Evolutionary conservation across 352 stramenopile genomes (phyloP), one percentile per base, ranked within the genome.

Genomic region (Aphanomyces astaci): DNA sequence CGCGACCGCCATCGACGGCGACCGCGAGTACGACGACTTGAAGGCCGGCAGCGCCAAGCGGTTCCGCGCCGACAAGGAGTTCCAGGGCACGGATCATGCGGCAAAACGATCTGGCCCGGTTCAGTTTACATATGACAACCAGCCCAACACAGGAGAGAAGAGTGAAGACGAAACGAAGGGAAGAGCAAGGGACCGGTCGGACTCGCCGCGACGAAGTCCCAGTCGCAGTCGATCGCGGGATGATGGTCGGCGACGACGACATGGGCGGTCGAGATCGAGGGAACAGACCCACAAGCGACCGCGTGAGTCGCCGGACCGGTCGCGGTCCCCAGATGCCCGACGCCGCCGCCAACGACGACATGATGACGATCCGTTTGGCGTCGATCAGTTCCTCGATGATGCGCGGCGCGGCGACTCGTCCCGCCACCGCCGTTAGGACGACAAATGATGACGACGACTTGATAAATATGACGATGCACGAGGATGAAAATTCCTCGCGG

Each of bases 1-100:
- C 63, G 87, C 92, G 74, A 89, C 89, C 4, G 89, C 95, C 63
- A 84, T 88, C 0, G 81, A 78, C 62, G 83, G 84, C 5, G 88
- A 96, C 62, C 83, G 87, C 57, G 87, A 98, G 65, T 96, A 96
- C 52, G 86, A 96, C 32, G 89, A 97, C 27, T 78, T 99, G n/a
- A 96, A 89, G 73, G 73, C 72, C 11, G 77, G 77, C 4, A 76
- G 87, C 49, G 77, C 76, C 27, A 94, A 91, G 68, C 85, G 89
- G 4, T 97, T 97, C 71, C 87, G 90, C 65, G 88, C 90, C 3
- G 90, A 97, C 73, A 88, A 87, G 43, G 84, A 92, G 71, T 96
- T 96, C 72, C 84, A 86, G 31, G 90, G 89, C 32, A 92, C 85
- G 13, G 76, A 85, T 63, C 77, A 86, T 17, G 78, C 76, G 4